These are phyloP conservation scores for Cladobotryum mycophilum DNA, from an alignment of 2,329 filamentous ascomycete species.

Conservation along the genomic window DNA sequence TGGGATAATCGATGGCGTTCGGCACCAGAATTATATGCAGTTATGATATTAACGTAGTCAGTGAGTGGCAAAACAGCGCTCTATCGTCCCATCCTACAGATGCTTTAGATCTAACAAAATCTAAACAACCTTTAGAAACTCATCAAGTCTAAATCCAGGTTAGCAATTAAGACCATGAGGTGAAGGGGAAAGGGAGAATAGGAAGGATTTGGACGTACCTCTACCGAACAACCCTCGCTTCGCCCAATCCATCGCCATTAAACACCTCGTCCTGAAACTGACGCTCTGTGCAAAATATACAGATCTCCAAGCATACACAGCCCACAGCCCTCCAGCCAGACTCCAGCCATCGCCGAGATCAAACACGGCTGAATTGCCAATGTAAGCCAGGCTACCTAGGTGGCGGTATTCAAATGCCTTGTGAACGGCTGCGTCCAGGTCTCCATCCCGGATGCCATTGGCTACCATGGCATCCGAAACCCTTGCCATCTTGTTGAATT, in stretches of 20 bases:
- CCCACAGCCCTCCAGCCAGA: conserved; percentile 76
- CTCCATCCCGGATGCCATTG: conserved; percentile 81
- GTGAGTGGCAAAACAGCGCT: too few relatives aligned
- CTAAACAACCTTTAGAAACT: conserved; percentile 35
- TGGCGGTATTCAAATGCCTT: conserved; percentile 93
- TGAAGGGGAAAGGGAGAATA: neutral
- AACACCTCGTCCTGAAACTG: conserved; percentile 76
- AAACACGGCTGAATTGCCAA: conserved; percentile 94
- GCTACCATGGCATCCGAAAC: conserved; percentile 66
- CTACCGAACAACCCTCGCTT: conserved; percentile 92
- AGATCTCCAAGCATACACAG: conserved; percentile 92
- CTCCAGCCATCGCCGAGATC: conserved; percentile 75
- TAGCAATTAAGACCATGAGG: neutral
- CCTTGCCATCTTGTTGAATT: conserved; percentile 86
- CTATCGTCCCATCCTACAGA: too few relatives aligned
- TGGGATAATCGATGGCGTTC: too few relatives aligned
- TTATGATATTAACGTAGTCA: neutral
- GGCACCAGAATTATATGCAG: too few relatives aligned
- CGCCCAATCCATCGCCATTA: conserved; percentile 98
- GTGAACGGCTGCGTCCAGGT: conserved; percentile 87
- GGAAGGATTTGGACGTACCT: conserved; percentile 39
- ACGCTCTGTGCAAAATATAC: conserved; percentile 98
- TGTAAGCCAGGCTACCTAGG: conserved; percentile 85
- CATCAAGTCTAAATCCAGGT: conserved; percentile 39
- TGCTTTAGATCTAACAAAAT: neutral